Evolutionary conservation across 1,284 basidiomycete species (phyloP).

Genomic region (Leccinum idahoense): DNA sequence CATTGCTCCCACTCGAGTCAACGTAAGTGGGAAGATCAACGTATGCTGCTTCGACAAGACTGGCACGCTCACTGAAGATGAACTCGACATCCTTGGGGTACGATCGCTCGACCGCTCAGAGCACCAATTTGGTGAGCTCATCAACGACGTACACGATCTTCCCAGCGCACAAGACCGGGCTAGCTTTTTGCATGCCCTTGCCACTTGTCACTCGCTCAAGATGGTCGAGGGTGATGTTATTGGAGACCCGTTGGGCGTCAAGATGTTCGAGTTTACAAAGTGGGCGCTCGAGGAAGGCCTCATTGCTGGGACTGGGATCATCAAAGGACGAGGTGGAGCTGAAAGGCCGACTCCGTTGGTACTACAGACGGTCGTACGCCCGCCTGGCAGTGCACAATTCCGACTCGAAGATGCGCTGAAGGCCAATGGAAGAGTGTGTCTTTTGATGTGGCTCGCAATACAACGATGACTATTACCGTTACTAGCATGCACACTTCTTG

Average conservation of each 20-base stretch:
- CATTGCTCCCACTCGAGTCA: constrained; percentile 94
- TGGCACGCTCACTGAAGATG: constrained; percentile 97
- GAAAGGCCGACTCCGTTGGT: constrained; percentile 87
- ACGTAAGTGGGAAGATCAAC: constrained; percentile 95
- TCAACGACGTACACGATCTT: constrained; percentile 84
- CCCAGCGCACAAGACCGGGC: constrained; percentile 72
- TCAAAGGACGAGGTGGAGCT: constrained; percentile 59
- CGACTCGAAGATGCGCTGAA: constrained; percentile 90
- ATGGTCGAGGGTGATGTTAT: constrained; percentile 86
- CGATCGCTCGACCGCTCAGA: constrained; percentile 73
- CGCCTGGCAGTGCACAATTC: constrained; percentile 88
- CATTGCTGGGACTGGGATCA: constrained; percentile 62
- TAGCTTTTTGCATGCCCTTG: constrained; percentile 86
- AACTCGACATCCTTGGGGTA: constrained; percentile 93
- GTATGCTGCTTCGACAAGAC: constrained; percentile 99
- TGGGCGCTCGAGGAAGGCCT: constrained; percentile 96
- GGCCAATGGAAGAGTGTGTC: constrained; percentile 64
- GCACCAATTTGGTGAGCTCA: constrained; percentile 85
- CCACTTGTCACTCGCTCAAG: constrained; percentile 96
- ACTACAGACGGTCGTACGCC: constrained; percentile 95
- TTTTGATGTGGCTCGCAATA: background rate
- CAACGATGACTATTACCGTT: constrained; percentile 8
- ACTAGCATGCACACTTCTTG: constrained; percentile 87
- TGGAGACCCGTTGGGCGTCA: constrained; percentile 94
- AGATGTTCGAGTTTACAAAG: constrained; percentile 95